Conservation (phyloP, 2,329 filamentous ascomycete genomes). For the Cryphonectria carpinicola region DNA sequence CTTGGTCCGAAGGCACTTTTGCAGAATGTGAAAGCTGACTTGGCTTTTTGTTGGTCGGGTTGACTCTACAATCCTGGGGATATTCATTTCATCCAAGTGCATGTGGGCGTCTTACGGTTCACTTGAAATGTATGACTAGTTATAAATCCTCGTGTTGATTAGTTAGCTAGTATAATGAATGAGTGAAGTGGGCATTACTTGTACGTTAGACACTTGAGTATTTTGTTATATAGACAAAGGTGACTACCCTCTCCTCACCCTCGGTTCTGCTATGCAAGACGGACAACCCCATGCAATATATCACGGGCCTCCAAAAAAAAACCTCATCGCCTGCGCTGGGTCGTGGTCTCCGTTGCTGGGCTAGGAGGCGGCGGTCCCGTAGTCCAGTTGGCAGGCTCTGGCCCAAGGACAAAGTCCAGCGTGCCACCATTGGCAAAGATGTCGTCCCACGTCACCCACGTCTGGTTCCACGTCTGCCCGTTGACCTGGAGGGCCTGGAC, state of each 20-base stretch:
- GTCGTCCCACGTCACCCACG: conserved; percentile 69
- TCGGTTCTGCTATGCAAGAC: too few species aligned
- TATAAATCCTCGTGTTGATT: too few species aligned
- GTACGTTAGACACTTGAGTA: neutral
- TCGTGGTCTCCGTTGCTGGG: conserved; percentile 47
- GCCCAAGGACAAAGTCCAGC: conserved; percentile 67
- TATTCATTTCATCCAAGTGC: neutral
- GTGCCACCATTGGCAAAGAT: conserved; percentile 66
- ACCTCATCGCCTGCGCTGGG: conserved; percentile 15
- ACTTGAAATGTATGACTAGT: too few species aligned
- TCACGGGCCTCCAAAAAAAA: neutral
- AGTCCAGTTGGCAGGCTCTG: conserved; percentile 57
- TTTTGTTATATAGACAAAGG: neutral
- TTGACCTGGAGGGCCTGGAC: conserved; percentile 71
- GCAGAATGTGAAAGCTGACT: neutral
- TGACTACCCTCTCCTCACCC: neutral
- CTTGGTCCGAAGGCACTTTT: neutral
- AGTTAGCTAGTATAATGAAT: too few species aligned
- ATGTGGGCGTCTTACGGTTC: neutral
- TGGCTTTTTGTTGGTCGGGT: neutral
- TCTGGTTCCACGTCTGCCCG: conserved; percentile 62
- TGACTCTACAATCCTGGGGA: neutral
- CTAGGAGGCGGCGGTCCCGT: conserved; percentile 65
- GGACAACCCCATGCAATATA: neutral
- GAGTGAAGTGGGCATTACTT: neutral